These are phyloP conservation scores for Punctularia strigosozonata DNA, from an alignment of 768 basidiomycete genomes.

Conservation along the genomic window DNA sequence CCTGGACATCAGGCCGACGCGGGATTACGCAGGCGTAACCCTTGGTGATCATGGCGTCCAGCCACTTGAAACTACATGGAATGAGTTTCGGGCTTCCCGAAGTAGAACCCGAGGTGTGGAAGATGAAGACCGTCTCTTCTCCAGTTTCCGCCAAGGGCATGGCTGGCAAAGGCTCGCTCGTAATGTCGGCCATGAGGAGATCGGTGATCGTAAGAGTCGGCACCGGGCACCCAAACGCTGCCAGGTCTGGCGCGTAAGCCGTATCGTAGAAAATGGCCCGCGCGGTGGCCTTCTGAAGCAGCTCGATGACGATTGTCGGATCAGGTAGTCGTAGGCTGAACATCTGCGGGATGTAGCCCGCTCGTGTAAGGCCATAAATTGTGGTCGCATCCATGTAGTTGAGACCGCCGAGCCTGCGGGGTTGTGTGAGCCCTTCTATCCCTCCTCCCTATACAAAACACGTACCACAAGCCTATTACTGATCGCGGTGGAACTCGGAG, in stretches of 20 bases:
- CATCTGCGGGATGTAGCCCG: slow-evolving; percentile 67
- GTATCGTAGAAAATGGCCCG: slow-evolving; percentile 50
- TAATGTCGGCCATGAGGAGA: slow-evolving; percentile 24
- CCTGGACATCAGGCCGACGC: slow-evolving; percentile 59
- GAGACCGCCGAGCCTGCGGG: slow-evolving; percentile 57
- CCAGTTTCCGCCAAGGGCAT: slow-evolving; percentile 21
- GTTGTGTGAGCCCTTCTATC: neutral
- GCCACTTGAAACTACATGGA: slow-evolving; percentile 57
- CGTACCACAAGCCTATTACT: slow-evolving; percentile 65
- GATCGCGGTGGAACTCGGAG: slow-evolving; percentile 39
- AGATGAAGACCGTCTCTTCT: slow-evolving; percentile 48
- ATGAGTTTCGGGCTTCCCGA: slow-evolving; percentile 79
- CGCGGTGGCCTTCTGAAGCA: slow-evolving; percentile 50
- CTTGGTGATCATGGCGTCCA: slow-evolving; percentile 50
- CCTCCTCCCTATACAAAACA: neutral
- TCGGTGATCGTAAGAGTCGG: slow-evolving; percentile 14
- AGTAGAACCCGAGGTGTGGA: slow-evolving; percentile 76
- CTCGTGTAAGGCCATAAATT: slow-evolving; percentile 64
- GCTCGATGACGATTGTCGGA: slow-evolving; percentile 56
- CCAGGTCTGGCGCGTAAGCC: slow-evolving; percentile 8
- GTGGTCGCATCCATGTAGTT: slow-evolving; percentile 60
- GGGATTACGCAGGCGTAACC: slow-evolving; percentile 34
- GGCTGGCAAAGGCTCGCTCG: slow-evolving; percentile 29
- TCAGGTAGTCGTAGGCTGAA: slow-evolving; percentile 73
- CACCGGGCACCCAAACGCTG: slow-evolving; percentile 11